Conservation (phyloP, 2,329 filamentous ascomycete genomes). For the Cucurbitaria berberidis region DNA sequence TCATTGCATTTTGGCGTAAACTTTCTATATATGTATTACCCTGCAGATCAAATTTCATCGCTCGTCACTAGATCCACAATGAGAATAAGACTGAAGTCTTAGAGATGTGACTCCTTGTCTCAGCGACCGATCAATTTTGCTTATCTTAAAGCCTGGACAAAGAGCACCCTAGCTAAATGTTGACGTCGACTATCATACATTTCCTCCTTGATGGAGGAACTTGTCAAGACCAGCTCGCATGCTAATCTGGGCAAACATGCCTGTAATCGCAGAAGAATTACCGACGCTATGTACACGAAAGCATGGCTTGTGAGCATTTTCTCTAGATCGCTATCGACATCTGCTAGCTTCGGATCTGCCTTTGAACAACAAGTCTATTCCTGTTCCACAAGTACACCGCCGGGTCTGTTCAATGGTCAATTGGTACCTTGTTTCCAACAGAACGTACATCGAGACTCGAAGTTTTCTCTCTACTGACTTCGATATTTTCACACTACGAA, state of each 20-base stretch:
- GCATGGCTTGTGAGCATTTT: no score
- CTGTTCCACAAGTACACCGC: neutral
- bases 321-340: neutral
- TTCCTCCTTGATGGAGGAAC: neutral
- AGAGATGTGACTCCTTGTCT: constrained; percentile 11
- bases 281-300: no score
- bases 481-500: neutral
- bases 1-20: constrained; percentile 8
- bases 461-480: neutral
- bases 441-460: neutral
- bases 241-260: neutral
- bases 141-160: constrained; percentile 24
- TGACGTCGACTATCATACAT: constrained; percentile 26
- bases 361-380: neutral
- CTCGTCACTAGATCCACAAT: neutral
- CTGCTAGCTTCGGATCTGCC: neutral
- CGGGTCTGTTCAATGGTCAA: neutral
- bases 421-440: neutral
- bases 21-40: constrained; percentile 15
- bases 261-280: no score
- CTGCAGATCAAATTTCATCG: neutral
- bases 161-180: constrained; percentile 26
- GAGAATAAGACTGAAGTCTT: neutral
- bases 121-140: constrained; percentile 28
- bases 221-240: neutral